Conservation (phyloP, 768 basidiomycete genomes). For the Cyclocybe cylindracea region DNA sequence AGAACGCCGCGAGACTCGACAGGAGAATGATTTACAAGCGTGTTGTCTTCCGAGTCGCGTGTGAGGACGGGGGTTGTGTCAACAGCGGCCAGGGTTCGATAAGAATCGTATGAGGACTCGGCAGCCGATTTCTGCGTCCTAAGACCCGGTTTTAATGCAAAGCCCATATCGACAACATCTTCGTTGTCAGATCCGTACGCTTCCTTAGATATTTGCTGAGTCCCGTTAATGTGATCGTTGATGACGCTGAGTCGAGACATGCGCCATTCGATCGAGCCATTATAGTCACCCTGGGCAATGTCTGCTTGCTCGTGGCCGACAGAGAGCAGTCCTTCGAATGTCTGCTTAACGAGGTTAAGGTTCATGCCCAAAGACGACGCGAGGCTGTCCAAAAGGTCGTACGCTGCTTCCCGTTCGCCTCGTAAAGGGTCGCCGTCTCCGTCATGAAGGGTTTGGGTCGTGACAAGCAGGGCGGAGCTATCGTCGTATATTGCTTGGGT, state of each 20-base stretch:
- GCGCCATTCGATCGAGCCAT: constrained; percentile 76
- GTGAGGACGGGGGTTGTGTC: constrained; percentile 14
- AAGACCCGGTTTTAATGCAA: constrained; percentile 45
- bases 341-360: constrained; percentile 53
- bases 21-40: constrained; percentile 22
- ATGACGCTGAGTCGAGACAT: constrained; percentile 69
- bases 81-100: constrained; percentile 21
- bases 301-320: constrained; percentile 75
- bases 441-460: constrained; percentile 54
- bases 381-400: constrained; percentile 52
- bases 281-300: constrained; percentile 69
- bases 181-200: constrained; percentile 40
- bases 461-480: constrained; percentile 57
- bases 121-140: constrained; percentile 27
- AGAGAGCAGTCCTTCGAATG: constrained; percentile 60
- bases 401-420: constrained; percentile 33
- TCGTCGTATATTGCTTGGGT: constrained; percentile 80
- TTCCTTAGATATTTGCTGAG: constrained; percentile 34
- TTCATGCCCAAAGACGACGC: constrained; percentile 57
- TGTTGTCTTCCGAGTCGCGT: constrained; percentile 26
- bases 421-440: constrained; percentile 30
- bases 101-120: constrained; percentile 28
- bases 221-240: constrained; percentile 48
- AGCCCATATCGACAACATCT: constrained; percentile 61
- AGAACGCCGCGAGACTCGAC: constrained; percentile 16